Evolutionary conservation across 2,329 filamentous ascomycete species (phyloP).

Genomic region (Colletotrichum tamarilloi): DNA sequence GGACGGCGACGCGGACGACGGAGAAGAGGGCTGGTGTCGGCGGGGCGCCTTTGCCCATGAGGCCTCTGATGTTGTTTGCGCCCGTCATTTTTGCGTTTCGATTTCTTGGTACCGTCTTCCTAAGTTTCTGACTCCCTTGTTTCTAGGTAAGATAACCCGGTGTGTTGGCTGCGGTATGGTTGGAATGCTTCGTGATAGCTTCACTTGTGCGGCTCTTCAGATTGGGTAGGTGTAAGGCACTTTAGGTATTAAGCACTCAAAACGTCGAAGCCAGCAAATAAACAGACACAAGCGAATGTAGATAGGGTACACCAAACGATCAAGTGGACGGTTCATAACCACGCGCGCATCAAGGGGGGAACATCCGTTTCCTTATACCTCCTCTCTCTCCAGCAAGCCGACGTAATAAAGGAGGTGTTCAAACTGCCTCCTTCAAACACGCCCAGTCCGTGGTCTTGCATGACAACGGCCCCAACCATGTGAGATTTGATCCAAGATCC

Average conservation of each 20-base stretch:
- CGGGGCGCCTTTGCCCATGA: conserved; percentile 51
- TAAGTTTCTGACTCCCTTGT: neutral
- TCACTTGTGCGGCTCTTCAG: neutral
- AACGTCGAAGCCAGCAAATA: neutral
- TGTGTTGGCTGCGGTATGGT: neutral
- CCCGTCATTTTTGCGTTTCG: neutral
- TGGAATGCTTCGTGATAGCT: neutral
- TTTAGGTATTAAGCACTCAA: neutral
- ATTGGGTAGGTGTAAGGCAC: neutral
- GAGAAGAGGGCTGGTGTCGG: conserved; percentile 49
- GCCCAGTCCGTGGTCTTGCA: conserved; percentile 4
- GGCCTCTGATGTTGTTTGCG: conserved; percentile 39
- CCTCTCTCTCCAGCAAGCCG: neutral
- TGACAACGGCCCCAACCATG: conserved; percentile 1
- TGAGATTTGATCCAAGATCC: neutral
- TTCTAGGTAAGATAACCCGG: neutral
- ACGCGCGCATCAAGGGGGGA: neutral
- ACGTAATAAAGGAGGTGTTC: neutral
- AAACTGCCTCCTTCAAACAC: conserved; percentile 3
- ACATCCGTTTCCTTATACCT: conserved; percentile 12
- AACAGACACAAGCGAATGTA: neutral
- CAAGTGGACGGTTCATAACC: no score
- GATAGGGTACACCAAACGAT: no score
- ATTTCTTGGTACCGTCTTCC: neutral
- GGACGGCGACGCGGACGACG: conserved; percentile 50